Evolutionary conservation across 768 basidiomycete genomes (phyloP), one percentile per base, ranked within the genome.

Genomic region (Saitozyma sp.): DNA sequence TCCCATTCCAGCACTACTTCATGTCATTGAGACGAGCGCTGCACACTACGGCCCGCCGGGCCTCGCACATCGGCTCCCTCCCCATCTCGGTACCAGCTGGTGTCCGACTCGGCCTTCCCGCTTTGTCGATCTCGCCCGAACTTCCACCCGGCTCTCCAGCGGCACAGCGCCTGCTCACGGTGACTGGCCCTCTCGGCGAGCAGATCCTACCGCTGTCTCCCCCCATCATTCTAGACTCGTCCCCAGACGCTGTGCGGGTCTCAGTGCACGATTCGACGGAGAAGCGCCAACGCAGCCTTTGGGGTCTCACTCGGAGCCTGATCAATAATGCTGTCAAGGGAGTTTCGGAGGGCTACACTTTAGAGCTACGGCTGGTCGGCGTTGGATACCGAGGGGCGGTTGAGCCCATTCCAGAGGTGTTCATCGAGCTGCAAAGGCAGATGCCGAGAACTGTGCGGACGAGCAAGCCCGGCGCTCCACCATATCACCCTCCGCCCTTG

Each of bases 291-390:
- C 86, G 91, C 49, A 85, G 88, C 61, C 88, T 91, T 84, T 98
- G 95, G 94, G 95, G 95, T n/a, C 86, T 91, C 50, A 94, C 91
- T 13, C 87, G 94, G 57, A 89, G 92, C 0, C 84, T 93, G 67
- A 90, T 97, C 76, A 83, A 84, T 67, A 97, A 98, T 76, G 93
- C 94, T 14, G 85, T 99, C 65, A 84, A 82, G 13, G 95, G 95
- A 49, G 91, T 97, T 83, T 89, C 91, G 6, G 85, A 87, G 62
- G 94, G 94, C 5, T 97, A 91, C 81, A 84, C 84, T 0, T 84
- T 91, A 9, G 88, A 91, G 13, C 79, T 99, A 14, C 88, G 88
- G 74, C 86, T 99, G 65, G 94, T 97, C 65, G 95, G 95, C 16
- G 92, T 99, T 41, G 94, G 95, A 1, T 99, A 92, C 82, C 85